These are phyloP conservation scores for Phlebiopsis flavidoalba DNA, from an alignment of 768 basidiomycete species.

Conservation along the genomic window DNA sequence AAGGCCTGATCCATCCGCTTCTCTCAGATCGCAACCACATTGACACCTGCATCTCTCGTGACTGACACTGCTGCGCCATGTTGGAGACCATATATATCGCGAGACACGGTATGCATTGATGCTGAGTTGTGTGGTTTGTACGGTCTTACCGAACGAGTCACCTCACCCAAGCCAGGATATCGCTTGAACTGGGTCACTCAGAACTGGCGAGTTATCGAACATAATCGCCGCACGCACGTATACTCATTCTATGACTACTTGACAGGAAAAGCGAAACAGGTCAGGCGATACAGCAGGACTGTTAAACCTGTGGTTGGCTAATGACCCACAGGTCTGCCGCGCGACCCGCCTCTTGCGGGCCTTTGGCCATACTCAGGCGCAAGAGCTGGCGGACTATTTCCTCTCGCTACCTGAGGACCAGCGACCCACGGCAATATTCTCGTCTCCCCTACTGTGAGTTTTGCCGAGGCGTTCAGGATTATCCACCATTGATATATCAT, in stretches of 20 bases:
- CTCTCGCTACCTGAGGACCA: conserved; percentile 56
- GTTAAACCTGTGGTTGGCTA: neutral
- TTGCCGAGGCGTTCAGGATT: neutral
- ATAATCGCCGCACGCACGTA: neutral
- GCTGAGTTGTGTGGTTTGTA: neutral
- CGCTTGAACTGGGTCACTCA: conserved; percentile 68
- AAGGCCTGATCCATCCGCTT: neutral
- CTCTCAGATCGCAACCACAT: neutral
- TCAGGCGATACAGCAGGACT: neutral
- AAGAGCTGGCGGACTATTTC: conserved; percentile 66
- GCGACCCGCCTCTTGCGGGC: conserved; percentile 73
- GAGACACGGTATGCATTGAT: conserved; percentile 48
- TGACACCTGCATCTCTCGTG: neutral
- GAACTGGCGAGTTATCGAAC: conserved; percentile 45
- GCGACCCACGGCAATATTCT: conserved; percentile 74
- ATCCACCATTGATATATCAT: neutral
- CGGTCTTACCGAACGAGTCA: conserved; percentile 5
- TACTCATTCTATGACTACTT: neutral
- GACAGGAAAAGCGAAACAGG: conserved; percentile 42
- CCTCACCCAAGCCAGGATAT: conserved; percentile 44
- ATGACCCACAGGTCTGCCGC: conserved; percentile 51
- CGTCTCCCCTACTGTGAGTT: conserved; percentile 76
- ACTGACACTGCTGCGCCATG: conserved; percentile 25
- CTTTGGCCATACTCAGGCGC: conserved; percentile 68
- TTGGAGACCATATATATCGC: conserved; percentile 64